These are phyloP conservation scores for Umbilicus rupestris DNA, from an alignment of 164 flowering plant genomes.

Conservation along the genomic window DNA sequence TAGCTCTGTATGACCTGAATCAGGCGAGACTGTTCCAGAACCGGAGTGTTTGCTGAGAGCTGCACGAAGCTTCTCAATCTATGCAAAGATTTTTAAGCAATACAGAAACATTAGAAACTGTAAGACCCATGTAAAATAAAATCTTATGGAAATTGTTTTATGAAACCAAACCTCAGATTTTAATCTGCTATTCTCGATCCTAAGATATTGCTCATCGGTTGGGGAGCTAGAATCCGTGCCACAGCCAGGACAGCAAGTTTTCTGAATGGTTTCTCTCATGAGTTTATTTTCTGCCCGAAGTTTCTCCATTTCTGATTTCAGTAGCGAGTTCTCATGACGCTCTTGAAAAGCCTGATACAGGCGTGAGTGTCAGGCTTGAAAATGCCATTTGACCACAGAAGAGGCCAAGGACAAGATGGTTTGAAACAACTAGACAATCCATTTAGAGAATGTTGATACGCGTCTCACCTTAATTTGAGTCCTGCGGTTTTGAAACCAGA, in stretches of 20 bases:
- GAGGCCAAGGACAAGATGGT: neutral
- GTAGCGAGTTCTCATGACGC: slow-evolving; percentile 85
- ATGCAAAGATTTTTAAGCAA: neutral
- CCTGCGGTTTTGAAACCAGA: slow-evolving; percentile 99
- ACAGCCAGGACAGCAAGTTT: slow-evolving; percentile 73
- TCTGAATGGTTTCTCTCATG: slow-evolving; percentile 64
- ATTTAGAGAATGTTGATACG: neutral
- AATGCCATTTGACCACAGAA: neutral
- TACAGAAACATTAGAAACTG: neutral
- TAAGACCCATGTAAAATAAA: neutral
- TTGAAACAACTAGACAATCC: neutral
- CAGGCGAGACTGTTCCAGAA: slow-evolving; percentile 41
- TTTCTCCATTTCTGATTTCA: slow-evolving; percentile 81
- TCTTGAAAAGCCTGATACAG: slow-evolving; percentile 84
- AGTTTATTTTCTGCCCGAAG: slow-evolving; percentile 64
- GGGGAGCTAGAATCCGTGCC: slow-evolving; percentile 43
- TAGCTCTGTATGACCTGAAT: slow-evolving; percentile 49
- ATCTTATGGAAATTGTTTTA: neutral
- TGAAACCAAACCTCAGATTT: slow-evolving; percentile 61
- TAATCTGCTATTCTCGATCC: slow-evolving; percentile 77
- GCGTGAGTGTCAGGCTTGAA: neutral
- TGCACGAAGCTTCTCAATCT: slow-evolving; percentile 66
- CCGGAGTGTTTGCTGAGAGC: slow-evolving; percentile 34
- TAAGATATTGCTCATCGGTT: slow-evolving; percentile 63
- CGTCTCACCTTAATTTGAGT: slow-evolving; percentile 84